Evolutionary conservation across 2,329 filamentous ascomycete genomes (phyloP).

Genomic region (Orbilia quercus): DNA sequence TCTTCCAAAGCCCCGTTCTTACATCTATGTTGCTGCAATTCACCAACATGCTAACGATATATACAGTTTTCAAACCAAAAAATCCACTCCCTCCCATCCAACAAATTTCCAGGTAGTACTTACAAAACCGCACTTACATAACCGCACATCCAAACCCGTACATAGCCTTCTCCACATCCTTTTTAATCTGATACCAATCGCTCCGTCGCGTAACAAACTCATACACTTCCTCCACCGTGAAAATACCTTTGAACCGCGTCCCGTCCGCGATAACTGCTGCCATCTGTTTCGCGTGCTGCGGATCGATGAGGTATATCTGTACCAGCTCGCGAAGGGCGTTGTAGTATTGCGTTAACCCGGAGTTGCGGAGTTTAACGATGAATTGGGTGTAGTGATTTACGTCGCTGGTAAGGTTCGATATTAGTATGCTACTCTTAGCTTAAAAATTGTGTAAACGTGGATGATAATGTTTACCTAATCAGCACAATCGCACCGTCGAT

Average conservation of each 20-base stretch:
- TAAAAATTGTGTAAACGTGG: too few species aligned
- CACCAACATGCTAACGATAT: too few species aligned
- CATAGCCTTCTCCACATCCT: constrained; percentile 93
- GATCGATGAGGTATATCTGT: constrained; percentile 93
- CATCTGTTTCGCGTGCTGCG: constrained; percentile 89
- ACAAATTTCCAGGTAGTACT: constrained; percentile 79
- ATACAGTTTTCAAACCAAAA: too few species aligned
- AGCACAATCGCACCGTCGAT: constrained; percentile 89
- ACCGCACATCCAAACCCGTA: constrained; percentile 89
- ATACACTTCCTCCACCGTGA: constrained; percentile 94
- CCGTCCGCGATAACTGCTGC: constrained; percentile 93
- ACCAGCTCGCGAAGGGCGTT: constrained; percentile 88
- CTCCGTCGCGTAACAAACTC: constrained; percentile 94
- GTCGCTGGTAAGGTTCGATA: constrained; percentile 70
- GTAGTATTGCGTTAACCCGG: constrained; percentile 88
- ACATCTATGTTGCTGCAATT: neutral
- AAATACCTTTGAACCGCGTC: constrained; percentile 89
- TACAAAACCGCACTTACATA: constrained; percentile 95
- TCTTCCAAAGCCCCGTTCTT: neutral
- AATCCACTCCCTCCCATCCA: too few species aligned
- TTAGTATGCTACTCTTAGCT: neutral
- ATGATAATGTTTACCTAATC: constrained; percentile 78
- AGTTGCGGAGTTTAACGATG: constrained; percentile 82
- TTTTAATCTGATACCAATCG: constrained; percentile 92
- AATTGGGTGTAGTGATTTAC: constrained; percentile 94